Conservation (phyloP, 2,329 filamentous ascomycete species). For the Ceratocystis colombiana region DNA sequence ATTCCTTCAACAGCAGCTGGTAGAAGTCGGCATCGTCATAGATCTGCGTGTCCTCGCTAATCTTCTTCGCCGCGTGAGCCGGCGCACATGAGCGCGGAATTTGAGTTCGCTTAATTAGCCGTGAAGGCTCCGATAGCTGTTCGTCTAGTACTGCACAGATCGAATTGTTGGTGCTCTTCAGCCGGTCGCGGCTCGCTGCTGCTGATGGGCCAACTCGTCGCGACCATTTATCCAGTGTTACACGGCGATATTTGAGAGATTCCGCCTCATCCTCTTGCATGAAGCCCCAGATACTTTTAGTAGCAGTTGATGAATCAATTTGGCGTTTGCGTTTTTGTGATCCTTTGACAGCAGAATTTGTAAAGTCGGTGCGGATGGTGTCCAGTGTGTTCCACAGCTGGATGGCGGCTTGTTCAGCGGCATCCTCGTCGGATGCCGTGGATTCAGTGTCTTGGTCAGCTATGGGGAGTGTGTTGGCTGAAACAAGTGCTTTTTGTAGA, state of each 20-base stretch:
- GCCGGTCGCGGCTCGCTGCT: conserved; percentile 27
- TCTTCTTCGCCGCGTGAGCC: conserved; percentile 49
- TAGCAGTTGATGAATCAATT: conserved; percentile 47
- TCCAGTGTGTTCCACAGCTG: conserved; percentile 76
- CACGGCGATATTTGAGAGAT: conserved; percentile 52
- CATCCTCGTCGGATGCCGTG: conserved; percentile 40
- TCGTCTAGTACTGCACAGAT: conserved; percentile 59
- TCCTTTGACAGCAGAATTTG: conserved; percentile 35
- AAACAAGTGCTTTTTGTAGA: conserved; percentile 79
- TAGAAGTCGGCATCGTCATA: conserved; percentile 97
- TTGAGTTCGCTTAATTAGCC: conserved; percentile 57
- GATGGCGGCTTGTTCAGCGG: conserved; percentile 75
- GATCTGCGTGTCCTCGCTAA: conserved; percentile 51
- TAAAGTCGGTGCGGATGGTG: conserved; percentile 43
- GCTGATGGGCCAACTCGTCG: conserved; percentile 51
- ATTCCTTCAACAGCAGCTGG: conserved; percentile 79
- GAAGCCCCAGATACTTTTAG: conserved; percentile 59
- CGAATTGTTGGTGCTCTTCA: conserved; percentile 38
- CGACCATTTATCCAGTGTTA: conserved; percentile 83
- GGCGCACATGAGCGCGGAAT: conserved; percentile 69
- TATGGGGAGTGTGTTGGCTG: conserved; percentile 61
- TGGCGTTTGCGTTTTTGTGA: conserved; percentile 54
- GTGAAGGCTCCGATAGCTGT: conserved; percentile 56
- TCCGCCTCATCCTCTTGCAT: conserved; percentile 57
- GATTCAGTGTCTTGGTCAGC: conserved; percentile 33